Conservation (phyloP, 2,329 filamentous ascomycete species). For the Colletotrichum sp. region DNA sequence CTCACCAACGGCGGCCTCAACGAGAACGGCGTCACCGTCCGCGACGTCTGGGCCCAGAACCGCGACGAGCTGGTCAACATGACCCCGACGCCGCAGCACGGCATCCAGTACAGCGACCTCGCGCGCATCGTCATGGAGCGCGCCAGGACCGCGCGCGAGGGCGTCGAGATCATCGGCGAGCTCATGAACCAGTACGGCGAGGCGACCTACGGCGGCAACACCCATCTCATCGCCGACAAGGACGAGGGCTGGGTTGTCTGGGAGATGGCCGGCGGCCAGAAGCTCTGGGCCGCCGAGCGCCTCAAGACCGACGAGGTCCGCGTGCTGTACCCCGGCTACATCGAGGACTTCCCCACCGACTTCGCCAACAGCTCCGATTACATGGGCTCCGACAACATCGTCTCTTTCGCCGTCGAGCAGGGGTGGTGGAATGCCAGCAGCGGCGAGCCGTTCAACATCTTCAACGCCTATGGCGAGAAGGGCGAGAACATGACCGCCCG, state of each 20-base stretch:
- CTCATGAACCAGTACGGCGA: constrained; percentile 44
- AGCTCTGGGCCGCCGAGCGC: constrained; percentile 31
- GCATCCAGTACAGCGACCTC: constrained; percentile 45
- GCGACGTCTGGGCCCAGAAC: constrained; percentile 46
- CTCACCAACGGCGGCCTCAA: constrained; percentile 49
- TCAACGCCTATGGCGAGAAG: constrained; percentile 28
- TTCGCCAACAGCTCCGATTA: constrained; percentile 25
- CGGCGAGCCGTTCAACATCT: constrained; percentile 30
- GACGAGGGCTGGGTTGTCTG: constrained; percentile 33
- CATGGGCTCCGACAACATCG: constrained; percentile 30
- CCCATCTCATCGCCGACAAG: constrained; percentile 42
- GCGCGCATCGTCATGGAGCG: constrained; percentile 44
- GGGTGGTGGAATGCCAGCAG: constrained; percentile 29
- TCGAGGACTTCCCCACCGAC: constrained; percentile 30
- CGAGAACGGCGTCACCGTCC: constrained; percentile 43
- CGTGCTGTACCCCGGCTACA: constrained; percentile 31
- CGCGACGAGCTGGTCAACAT: constrained; percentile 42
- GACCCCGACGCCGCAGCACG: constrained; percentile 43
- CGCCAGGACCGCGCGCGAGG: constrained; percentile 42
- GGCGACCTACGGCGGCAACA: constrained; percentile 46
- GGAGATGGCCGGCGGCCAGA: constrained; percentile 30
- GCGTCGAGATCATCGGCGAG: constrained; percentile 45
- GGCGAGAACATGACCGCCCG: constrained; percentile 25
- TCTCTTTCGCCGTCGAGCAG: constrained; percentile 29
- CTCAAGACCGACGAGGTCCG: constrained; percentile 27